Base-by-base conservation (phyloP, 805 yeast genomes). In the Candida tibetensis region DNA sequence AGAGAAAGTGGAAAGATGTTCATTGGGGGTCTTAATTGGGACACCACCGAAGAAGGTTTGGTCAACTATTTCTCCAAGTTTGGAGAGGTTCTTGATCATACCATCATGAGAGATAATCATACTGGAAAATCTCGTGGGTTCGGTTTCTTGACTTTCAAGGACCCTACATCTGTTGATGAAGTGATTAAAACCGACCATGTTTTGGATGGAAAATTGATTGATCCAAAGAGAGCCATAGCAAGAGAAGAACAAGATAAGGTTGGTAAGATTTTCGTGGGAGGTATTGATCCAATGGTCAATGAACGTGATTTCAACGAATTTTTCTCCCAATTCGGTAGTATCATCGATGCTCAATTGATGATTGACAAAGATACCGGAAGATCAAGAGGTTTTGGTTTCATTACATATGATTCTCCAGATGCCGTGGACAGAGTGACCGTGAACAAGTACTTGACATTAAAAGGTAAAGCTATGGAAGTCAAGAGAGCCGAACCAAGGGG, bases 11-110 rank as follows among this genome's bases (percentile, higher is more conserved):
- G 95, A 38, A 89, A 89, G 58, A 85, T 89, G 95, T 89, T 89
- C 55, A 79, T 88, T 61, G 99, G 99, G 46, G 99, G 99, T 35
- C 78, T 91, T 52, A 93, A 91, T 56, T 91, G 98, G 98, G 97
- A 91, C 57, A 91, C 99, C 12, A 82, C 90, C 10, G 98, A 91
- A 56, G 95, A 89, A 46, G 79, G 84, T 23, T 68, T 91, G 64
- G 80, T 75, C 49, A 82, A 79, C 39, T 91, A 91, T 60, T 91
- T 91, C 59, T 69, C 82, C 33, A 82, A 90, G 60, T 91, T 77
- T 58, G 99, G 99, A 51, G 91, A 84, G 47, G 90, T 91, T 38
- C 59, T 79, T 29, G 97, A 90, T 48, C 78, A 85, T 53, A 86
- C 91, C 28, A 91, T 91, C 45, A 91, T 93, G 98, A 83, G 93